These are phyloP conservation scores for Psilocybe mexicana DNA, from an alignment of 1,284 basidiomycete species.

Conservation along the genomic window DNA sequence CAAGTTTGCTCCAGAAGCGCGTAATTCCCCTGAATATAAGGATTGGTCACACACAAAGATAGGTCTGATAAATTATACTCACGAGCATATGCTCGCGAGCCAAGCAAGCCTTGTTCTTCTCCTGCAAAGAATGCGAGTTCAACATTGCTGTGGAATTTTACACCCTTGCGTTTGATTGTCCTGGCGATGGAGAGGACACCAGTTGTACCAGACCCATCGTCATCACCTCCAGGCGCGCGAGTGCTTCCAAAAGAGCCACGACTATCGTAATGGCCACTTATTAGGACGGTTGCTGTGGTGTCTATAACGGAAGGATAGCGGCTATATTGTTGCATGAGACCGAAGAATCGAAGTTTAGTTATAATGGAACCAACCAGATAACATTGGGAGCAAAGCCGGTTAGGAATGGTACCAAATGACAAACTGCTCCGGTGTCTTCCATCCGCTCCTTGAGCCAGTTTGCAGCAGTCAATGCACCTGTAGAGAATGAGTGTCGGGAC, in stretches of 20 bases:
- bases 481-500: conserved; percentile 77
- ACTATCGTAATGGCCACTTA: conserved; percentile 85
- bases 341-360: conserved; percentile 2
- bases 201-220: conserved; percentile 80
- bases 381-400: conserved; percentile 81
- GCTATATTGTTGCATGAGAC: conserved; percentile 34
- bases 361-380: conserved; percentile 57
- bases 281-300: conserved; percentile 62
- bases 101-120: conserved; percentile 70
- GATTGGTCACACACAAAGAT: neutral
- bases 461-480: conserved; percentile 69
- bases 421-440: conserved; percentile 72
- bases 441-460: conserved; percentile 73
- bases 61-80: conserved; percentile 22
- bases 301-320: conserved; percentile 52
- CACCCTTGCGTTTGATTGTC: conserved; percentile 59
- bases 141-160: conserved; percentile 68
- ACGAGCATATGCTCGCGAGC: conserved; percentile 70
- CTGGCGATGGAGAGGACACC: conserved; percentile 78
- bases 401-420: conserved; percentile 66
- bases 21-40: conserved; percentile 49
- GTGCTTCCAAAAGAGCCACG: conserved; percentile 81
- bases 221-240: conserved; percentile 74
- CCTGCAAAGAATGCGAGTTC: conserved; percentile 72
- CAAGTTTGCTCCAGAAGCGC: conserved; percentile 60